phyloP scores from a whole-genome alignment of 139 green algal genomes.

The Pleodorina starrii region DNA sequence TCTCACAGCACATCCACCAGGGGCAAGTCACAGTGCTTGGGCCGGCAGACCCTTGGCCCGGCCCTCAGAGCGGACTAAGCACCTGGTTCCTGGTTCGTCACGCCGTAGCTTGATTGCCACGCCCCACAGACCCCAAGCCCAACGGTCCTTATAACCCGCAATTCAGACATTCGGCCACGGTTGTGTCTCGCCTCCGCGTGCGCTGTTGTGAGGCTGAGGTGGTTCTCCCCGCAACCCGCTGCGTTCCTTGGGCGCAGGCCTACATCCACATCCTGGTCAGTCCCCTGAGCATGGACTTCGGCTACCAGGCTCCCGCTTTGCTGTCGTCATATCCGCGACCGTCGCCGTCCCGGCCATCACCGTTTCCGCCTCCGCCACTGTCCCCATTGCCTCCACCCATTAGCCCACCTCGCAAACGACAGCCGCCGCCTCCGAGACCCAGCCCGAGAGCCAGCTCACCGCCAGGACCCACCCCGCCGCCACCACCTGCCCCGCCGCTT shows the following conservation, averaged over 20 bases:
- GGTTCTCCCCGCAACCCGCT: no score
- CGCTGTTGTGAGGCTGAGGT: no score
- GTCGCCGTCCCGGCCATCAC: neutral
- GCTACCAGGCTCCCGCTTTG: neutral
- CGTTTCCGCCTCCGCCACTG: neutral
- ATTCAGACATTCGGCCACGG: no score
- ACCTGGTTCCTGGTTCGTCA: no score
- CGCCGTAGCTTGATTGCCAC: no score
- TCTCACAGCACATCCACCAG: no score
- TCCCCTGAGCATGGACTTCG: neutral
- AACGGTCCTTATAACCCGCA: no score
- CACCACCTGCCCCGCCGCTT: neutral
- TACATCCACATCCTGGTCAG: neutral
- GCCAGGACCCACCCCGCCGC: neutral
- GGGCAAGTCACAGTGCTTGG: no score
- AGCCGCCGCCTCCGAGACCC: neutral
- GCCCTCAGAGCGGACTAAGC: no score
- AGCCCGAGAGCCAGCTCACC: neutral
- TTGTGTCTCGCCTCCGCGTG: no score
- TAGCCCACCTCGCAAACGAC: neutral
- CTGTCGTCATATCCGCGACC: neutral
- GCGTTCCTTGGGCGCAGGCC: neutral
- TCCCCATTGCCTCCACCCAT: neutral
- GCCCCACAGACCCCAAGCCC: no score
- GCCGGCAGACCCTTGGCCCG: no score